These are phyloP conservation scores for Turritis glabra DNA, from an alignment of 345 rosid species.

Conservation along the genomic window DNA sequence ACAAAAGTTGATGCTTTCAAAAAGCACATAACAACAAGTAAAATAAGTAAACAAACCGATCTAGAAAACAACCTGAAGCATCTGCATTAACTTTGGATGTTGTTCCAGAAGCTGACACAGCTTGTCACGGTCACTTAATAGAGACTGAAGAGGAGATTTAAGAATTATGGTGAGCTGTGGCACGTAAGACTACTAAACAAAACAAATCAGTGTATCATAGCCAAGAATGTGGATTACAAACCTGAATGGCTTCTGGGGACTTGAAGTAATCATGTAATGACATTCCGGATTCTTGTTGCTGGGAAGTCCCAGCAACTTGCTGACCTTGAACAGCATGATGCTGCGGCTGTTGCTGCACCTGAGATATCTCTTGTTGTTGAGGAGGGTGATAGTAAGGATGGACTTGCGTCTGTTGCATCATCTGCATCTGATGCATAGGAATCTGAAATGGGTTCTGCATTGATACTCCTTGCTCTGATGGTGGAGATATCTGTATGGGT, in stretches of 20 bases:
- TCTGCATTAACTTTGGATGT: conserved; percentile 94
- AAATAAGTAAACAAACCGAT: neutral
- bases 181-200: conserved; percentile 3
- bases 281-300: conserved; percentile 77
- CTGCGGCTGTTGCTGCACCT: conserved; percentile 63
- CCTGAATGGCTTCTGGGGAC: conserved; percentile 97
- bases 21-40: neutral
- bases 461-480: conserved; percentile 63
- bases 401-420: conserved; percentile 67
- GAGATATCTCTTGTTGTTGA: conserved; percentile 72
- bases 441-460: conserved; percentile 62
- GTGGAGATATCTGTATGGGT: conserved; percentile 57
- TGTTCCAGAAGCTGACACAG: conserved; percentile 98
- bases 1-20: conserved; percentile 11
- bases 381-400: conserved; percentile 64
- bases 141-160: conserved; percentile 53
- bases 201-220: conserved; percentile 5
- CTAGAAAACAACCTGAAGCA: conserved; percentile 77
- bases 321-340: conserved; percentile 55
- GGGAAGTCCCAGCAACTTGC: conserved; percentile 60
- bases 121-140: conserved; percentile 86
- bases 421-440: conserved; percentile 67
- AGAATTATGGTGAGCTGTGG: conserved; percentile 17
- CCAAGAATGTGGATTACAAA: conserved; percentile 29
- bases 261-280: conserved; percentile 84